phyloP scores from a whole-genome alignment of 164 flowering plant genomes.

The Annona squamosa region DNA sequence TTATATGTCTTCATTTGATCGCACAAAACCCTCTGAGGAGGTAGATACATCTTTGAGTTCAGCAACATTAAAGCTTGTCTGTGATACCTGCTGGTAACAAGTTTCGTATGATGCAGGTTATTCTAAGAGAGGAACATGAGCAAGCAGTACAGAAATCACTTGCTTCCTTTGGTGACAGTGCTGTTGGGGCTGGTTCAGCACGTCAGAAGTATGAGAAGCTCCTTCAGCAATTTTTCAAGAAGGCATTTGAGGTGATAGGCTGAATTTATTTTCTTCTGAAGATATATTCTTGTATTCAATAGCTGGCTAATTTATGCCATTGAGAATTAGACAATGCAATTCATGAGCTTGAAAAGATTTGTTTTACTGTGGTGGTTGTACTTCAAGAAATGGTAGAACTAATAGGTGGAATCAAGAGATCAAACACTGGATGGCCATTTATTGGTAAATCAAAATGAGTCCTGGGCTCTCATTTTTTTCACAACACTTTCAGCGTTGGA shows the following conservation, averaged over 20 bases:
- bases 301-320: not conserved
- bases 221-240: conserved; percentile 60
- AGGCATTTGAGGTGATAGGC: conserved; percentile 79
- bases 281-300: not conserved
- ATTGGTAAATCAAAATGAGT: no score
- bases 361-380: no score
- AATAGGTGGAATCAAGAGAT: no score
- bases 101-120: conserved; percentile 32
- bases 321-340: not conserved
- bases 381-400: no score
- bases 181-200: conserved; percentile 80
- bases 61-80: not conserved
- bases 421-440: no score
- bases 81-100: not conserved
- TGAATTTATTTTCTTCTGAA: not conserved
- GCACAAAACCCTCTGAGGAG: conserved; percentile 89
- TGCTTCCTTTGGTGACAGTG: conserved; percentile 60
- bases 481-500: no score
- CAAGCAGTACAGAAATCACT: conserved; percentile 75
- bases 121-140: conserved; percentile 86
- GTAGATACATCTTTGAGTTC: conserved; percentile 35
- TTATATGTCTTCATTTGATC: conserved; percentile 85
- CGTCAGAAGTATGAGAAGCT: conserved; percentile 84
- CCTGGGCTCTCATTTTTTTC: no score
- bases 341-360: no score